Evolutionary conservation across 352 stramenopile genomes (phyloP), one percentile per base, ranked within the genome.

Genomic region (Pythium graminicola): DNA sequence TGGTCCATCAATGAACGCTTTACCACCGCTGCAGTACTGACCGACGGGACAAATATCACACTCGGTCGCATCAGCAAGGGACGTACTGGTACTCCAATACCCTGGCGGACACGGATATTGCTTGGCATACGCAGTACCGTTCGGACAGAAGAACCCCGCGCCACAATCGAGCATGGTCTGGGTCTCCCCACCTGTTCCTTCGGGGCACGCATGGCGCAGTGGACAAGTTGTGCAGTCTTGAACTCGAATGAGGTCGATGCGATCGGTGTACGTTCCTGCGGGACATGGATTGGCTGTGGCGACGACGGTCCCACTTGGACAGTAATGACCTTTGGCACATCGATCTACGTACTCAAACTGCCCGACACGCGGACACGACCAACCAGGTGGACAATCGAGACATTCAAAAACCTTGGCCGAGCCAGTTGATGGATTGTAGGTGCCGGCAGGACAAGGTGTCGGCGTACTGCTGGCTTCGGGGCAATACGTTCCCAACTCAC

Each of bases 101-200:
- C 90, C 90, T 19, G 83, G 80, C 14, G 74, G 66, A 64, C 90
- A 97, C 17, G 85, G 81, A 29, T 80, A 89, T 29, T 93, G 82
- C 17, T 76, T 76, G 11, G 74, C 46, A 32, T 81, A 78, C 6
- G 54, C 64, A 16, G 85, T 94, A 7, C 81, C 76, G 36, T 91
- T 88, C 7, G 85, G 83, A 52, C 85, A 95, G 51, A 82, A 95
- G 60, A 84, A 89, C 1, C 85, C 82, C 1, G 75, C 61, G 5
- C 67, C 82, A 20, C 82, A 93, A 24, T 72, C 71, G 42, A 85
- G 33, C 74, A 89, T 91, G 2, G 72, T 81, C 28, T 88, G 74
- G 0, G 50, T 72, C 51, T 85, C 76, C 6, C 77, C 70, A 13
- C 81, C 83, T 4, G 83, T 95, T 27, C 85, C 83, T 62, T 80